Evolutionary conservation across 2,329 filamentous ascomycete genomes (phyloP).

Genomic region (Fusarium heterosporum): DNA sequence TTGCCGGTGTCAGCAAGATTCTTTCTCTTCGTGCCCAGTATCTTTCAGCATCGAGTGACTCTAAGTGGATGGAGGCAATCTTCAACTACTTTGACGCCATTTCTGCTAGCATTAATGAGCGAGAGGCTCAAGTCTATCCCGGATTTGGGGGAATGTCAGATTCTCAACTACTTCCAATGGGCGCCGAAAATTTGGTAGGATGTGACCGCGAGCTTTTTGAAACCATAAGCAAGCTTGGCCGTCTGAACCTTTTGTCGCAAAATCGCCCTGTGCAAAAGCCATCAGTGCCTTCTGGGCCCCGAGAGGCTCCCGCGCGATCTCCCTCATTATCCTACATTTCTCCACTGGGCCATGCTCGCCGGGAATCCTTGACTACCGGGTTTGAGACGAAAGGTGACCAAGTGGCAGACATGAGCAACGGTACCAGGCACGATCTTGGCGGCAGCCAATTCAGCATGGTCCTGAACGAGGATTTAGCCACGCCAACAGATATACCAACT

Average conservation of each 20-base stretch:
- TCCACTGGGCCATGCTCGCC: conserved; percentile 58
- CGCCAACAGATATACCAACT: conserved; percentile 56
- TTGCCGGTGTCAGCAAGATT: conserved; percentile 92
- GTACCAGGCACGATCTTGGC: conserved; percentile 70
- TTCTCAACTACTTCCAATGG: conserved; percentile 64
- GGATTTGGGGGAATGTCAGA: conserved; percentile 70
- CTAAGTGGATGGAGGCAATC: conserved; percentile 90
- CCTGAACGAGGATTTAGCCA: conserved; percentile 66
- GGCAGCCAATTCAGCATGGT: conserved; percentile 73
- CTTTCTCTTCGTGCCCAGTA: conserved; percentile 75
- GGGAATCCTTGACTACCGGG: conserved; percentile 48
- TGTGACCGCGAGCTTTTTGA: conserved; percentile 90
- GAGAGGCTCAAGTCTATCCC: conserved; percentile 82
- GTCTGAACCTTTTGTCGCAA: conserved; percentile 86
- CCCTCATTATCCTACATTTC: conserved; percentile 56
- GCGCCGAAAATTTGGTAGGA: conserved; percentile 85
- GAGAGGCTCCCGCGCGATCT: conserved; percentile 45
- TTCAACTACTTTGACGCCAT: conserved; percentile 97
- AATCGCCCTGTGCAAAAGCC: conserved; percentile 64
- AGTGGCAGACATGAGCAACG: conserved; percentile 49
- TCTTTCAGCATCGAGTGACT: conserved; percentile 68
- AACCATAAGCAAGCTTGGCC: conserved; percentile 83
- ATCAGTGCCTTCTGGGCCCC: conserved; percentile 23
- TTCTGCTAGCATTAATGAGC: conserved; percentile 90
- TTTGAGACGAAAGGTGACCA: conserved; percentile 45